These are phyloP conservation scores for Sporothrix curviconia DNA, from an alignment of 2,329 filamentous ascomycete genomes.

Conservation along the genomic window DNA sequence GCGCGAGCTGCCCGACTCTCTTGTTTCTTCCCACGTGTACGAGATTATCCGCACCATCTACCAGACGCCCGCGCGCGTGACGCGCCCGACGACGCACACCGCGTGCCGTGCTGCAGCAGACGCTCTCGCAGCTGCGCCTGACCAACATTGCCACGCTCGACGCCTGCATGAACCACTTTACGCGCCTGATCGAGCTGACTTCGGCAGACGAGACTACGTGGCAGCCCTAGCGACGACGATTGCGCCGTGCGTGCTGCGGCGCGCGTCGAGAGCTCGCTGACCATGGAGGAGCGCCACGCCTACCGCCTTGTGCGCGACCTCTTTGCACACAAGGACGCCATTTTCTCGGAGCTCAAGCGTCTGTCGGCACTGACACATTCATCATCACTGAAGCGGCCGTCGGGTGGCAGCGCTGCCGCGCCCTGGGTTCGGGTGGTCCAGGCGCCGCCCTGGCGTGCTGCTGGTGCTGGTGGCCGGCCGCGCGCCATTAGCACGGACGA, in stretches of 20 bases:
- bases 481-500: conserved; percentile 92
- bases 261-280: conserved; percentile 78
- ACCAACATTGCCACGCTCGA: conserved; percentile 99
- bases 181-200: conserved; percentile 89
- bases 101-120: conserved; percentile 89
- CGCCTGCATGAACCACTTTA: conserved; percentile 97
- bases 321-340: conserved; percentile 87
- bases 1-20: conserved; percentile 91
- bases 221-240: conserved; percentile 65
- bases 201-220: conserved; percentile 89
- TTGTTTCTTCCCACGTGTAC: conserved; percentile 96
- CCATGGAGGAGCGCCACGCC: conserved; percentile 90
- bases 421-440: too few relatives aligned
- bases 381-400: conserved; percentile 39
- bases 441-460: too few relatives aligned
- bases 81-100: conserved; percentile 61
- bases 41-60: conserved; percentile 99
- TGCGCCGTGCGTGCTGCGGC: conserved; percentile 81
- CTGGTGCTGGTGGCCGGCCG: conserved; percentile 45
- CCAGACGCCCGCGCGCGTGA: conserved; percentile 71
- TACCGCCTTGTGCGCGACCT: conserved; percentile 87
- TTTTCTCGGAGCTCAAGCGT: conserved; percentile 94
- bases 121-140: conserved; percentile 85
- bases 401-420: conserved; percentile 7
- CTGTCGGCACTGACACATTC: conserved; percentile 65